Conservation (phyloP, 768 basidiomycete genomes). For the Termitomyces heimii region DNA sequence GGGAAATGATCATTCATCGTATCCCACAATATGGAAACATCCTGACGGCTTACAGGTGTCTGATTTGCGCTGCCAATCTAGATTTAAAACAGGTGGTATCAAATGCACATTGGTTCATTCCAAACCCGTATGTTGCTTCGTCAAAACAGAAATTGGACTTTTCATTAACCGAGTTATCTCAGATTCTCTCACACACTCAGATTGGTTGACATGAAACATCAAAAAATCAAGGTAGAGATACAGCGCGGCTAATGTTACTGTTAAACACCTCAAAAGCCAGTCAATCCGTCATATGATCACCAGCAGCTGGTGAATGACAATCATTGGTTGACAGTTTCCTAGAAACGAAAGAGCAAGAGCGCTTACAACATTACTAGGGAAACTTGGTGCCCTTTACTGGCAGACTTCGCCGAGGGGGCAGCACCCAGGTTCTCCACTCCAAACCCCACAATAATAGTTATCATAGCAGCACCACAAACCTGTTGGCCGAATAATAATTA, state of each 20-base stretch:
- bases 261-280: background rate
- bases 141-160: no score
- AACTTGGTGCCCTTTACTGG: background rate
- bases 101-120: no score
- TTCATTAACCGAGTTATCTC: no score
- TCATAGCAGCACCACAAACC: background rate
- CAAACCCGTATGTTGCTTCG: no score
- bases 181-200: no score
- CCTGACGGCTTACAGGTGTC: no score
- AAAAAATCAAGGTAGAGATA: background rate
- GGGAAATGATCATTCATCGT: background rate
- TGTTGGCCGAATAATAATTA: background rate
- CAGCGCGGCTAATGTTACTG: background rate
- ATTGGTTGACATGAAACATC: background rate
- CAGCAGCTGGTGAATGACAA: background rate
- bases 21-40: no score
- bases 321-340: background rate
- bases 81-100: no score
- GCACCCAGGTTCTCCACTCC: background rate
- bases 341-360: background rate
- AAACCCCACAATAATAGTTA: background rate
- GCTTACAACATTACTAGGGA: background rate
- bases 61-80: no score
- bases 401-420: background rate
- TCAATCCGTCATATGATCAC: background rate